Base-by-base conservation (phyloP, 164 flowering plant species). In the Vitis rupestris region DNA sequence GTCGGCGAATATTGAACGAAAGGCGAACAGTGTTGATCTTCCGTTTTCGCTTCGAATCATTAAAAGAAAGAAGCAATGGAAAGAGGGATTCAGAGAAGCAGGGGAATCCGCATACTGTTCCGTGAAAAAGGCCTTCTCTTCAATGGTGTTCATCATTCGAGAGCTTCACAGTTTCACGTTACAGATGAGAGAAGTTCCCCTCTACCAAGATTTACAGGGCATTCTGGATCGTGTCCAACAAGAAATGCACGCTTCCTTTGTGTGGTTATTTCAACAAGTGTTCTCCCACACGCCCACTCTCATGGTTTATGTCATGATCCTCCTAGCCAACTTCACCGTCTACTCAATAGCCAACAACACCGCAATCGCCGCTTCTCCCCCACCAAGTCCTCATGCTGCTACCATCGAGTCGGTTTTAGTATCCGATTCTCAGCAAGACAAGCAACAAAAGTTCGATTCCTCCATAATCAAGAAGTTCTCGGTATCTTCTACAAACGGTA, bases 281-380 rank as follows among this genome's bases (percentile, higher is more conserved):
- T 95, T 93, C 73, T 91, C 98, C 0, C 90, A 81, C 15, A 95
- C 98, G 0, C 98, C 98, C 0, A 86, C 98, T 8, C 82, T 92
- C 37, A 95, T 95, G 98, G 87, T 93, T 29, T 93, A 78, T 47
- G 89, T 95, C 13, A 95, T 95, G 99, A 91, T 95, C 53, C 84
- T 95, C 30, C 76, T 95, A 0, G 98, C 99, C 0, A 95, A 95
- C 50, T 95, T 86, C 79, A 87, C 98, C 4, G 98, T 92, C 4
- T 68, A 90, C 64, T 95, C 99, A 1, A 84, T 95, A 85, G 76
- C 83, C 0, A 74, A 73, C 64, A 80, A 78, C 77, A 52, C 81
- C 3, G 90, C 94, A 27, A 30, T 87, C 10, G 94, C 97, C 3
- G 84, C 85, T 0, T 10, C 80, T 1, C 68, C 78, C 1, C 79